Conservation (phyloP, 2,329 filamentous ascomycete genomes). For the Ophiostoma triangulosporum region DNA sequence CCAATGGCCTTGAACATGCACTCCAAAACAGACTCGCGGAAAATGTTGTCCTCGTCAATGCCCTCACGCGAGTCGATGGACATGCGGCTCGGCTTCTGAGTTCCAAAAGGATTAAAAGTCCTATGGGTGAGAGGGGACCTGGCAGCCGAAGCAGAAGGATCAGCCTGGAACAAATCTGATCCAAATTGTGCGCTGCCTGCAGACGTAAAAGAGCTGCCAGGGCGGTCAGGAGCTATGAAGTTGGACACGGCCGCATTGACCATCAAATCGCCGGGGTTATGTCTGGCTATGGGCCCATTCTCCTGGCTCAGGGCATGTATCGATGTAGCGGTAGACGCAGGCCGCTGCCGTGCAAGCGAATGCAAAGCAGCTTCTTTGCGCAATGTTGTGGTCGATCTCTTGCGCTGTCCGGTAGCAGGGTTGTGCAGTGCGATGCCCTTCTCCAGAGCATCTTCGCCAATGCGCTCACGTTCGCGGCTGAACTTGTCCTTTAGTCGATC, state of each 20-base stretch:
- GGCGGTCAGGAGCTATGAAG: slow-evolving; percentile 32
- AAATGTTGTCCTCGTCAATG: slow-evolving; percentile 75
- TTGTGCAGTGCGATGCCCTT: slow-evolving; percentile 97
- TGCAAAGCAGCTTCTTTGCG: slow-evolving; percentile 70
- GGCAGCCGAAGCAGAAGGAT: slow-evolving; percentile 9
- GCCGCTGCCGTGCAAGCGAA: slow-evolving; percentile 36
- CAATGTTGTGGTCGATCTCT: slow-evolving; percentile 59
- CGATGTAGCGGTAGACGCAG: slow-evolving; percentile 29
- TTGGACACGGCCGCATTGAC: slow-evolving; percentile 44
- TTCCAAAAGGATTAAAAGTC: slow-evolving; percentile 43
- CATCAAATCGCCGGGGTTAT: slow-evolving; percentile 65
- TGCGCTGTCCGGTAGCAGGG: slow-evolving; percentile 46
- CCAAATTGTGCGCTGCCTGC: slow-evolving; percentile 3
- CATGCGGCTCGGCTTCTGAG: slow-evolving; percentile 33
- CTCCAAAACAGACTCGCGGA: slow-evolving; percentile 79
- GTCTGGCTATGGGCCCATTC: slow-evolving; percentile 30
- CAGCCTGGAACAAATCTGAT: slow-evolving; percentile 20
- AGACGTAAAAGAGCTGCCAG: slow-evolving; percentile 18
- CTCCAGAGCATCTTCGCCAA: slow-evolving; percentile 64
- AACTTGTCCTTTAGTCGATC: slow-evolving; percentile 90
- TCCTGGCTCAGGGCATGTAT: slow-evolving; percentile 29
- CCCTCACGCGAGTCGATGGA: slow-evolving; percentile 61
- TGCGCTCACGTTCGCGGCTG: slow-evolving; percentile 61
- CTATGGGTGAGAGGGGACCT: slow-evolving; percentile 35
- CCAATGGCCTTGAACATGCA: slow-evolving; percentile 95